These are phyloP conservation scores for Anthoceros angustus DNA, from an alignment of 225 moss, liverwort and hornwort genomes.

Conservation along the genomic window DNA sequence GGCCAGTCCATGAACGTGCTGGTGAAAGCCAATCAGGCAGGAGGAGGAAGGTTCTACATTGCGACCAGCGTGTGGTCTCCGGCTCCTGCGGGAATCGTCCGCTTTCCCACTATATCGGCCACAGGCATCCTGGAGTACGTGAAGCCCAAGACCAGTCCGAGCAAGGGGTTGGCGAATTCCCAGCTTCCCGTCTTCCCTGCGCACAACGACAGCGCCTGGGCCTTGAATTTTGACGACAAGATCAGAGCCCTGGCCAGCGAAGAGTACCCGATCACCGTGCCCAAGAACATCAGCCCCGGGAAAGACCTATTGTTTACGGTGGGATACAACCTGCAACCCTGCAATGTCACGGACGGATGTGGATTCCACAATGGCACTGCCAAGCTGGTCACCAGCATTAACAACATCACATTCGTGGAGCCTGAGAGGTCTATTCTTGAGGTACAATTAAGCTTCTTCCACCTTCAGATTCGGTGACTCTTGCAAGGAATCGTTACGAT, in stretches of 20 bases:
- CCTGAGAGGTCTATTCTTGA: not conserved
- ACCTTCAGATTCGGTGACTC: too few relatives aligned
- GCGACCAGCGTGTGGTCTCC: slow-evolving; percentile 30
- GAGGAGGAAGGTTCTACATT: slow-evolving; percentile 25
- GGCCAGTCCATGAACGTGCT: slow-evolving; percentile 46
- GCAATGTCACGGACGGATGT: not conserved
- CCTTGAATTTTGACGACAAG: slow-evolving; percentile 28
- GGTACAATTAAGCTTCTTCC: not conserved
- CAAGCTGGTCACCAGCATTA: not conserved
- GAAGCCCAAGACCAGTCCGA: slow-evolving; percentile 6
- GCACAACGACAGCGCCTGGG: slow-evolving; percentile 29
- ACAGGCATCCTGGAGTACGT: slow-evolving; percentile 29
- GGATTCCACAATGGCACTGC: not conserved
- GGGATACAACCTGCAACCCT: not conserved
- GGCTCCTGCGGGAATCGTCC: slow-evolving; percentile 12
- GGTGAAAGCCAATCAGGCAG: slow-evolving; percentile 17
- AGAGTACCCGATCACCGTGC: not conserved
- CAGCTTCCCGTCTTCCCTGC: slow-evolving; percentile 28
- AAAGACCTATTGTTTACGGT: not conserved
- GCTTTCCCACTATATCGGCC: slow-evolving; percentile 20
- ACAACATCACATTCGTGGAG: not conserved
- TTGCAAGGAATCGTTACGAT: not conserved
- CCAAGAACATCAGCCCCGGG: too few relatives aligned
- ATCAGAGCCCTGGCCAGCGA: not conserved
- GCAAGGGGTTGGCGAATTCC: slow-evolving; percentile 10